Conservation (phyloP, 768 basidiomycete species). For the Pholiota conissans region DNA sequence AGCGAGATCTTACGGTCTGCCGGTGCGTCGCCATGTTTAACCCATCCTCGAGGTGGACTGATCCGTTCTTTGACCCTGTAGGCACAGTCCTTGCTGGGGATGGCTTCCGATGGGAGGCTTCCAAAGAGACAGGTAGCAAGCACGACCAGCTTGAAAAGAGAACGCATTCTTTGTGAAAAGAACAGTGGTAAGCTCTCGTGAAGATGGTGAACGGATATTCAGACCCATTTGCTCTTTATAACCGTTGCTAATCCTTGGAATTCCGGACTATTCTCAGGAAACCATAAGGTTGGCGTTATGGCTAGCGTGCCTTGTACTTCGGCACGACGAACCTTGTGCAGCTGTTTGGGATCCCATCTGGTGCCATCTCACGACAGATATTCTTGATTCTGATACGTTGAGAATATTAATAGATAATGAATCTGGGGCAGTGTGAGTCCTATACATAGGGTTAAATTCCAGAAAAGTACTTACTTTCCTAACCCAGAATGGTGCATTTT, state of each 20-base stretch:
- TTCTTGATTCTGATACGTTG: neutral
- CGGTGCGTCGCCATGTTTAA: constrained; percentile 41
- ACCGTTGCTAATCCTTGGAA: neutral
- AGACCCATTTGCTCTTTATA: neutral
- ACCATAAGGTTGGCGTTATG: neutral
- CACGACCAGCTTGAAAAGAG: constrained; percentile 12
- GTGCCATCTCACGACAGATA: neutral
- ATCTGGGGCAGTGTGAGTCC: neutral
- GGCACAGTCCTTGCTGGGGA: constrained; percentile 21
- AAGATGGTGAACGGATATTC: neutral
- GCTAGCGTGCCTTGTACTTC: neutral
- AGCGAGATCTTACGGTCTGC: constrained; percentile 48
- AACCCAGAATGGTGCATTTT: neutral
- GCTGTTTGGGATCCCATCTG: neutral
- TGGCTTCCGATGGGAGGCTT: constrained; percentile 17
- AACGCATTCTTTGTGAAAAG: constrained; percentile 12
- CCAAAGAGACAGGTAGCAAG: constrained; percentile 16
- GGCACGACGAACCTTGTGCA: neutral
- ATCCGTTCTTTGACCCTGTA: constrained; percentile 34
- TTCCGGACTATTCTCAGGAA: neutral
- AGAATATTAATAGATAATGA: neutral
- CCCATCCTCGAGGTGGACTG: constrained; percentile 48
- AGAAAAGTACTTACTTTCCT: neutral
- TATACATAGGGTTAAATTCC: neutral
- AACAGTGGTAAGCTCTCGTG: neutral